Percentiles rank a stretch among this genome's conserved stretches.
These are phyloP conservation scores for Cercophora newfieldiana DNA, from an alignment of 495 filamentous ascomycete genomes.

Conservation along the genomic window DNA sequence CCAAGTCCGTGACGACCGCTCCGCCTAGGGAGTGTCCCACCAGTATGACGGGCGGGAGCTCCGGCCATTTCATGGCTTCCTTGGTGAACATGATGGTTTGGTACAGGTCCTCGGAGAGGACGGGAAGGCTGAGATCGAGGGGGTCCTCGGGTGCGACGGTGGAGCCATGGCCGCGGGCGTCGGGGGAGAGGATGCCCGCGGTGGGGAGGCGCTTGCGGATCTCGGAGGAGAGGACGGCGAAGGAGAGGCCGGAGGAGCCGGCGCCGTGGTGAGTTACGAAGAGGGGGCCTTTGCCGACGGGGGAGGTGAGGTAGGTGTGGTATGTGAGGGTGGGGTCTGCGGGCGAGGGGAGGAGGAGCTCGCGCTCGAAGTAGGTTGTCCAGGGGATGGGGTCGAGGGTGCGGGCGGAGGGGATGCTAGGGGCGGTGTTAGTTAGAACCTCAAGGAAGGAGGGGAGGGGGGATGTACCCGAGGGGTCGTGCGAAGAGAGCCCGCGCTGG, in stretches of 20 bases:
- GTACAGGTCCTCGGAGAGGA: constrained; percentile 71
- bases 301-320: constrained; percentile 83
- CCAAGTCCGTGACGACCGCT: constrained; percentile 78
- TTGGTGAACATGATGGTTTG: constrained; percentile 66
- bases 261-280: constrained; percentile 56
- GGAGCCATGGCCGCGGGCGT: constrained; percentile 84
- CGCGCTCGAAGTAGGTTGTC: constrained; percentile 86
- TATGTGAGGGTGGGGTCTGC: constrained; percentile 49
- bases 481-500: constrained; percentile 72
- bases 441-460: neutral
- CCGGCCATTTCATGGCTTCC: constrained; percentile 65
- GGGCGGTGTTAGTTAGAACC: neutral
- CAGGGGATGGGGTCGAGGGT: constrained; percentile 66
- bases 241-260: constrained; percentile 54
- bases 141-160: constrained; percentile 46
- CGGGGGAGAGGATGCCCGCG: constrained; percentile 79
- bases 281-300: constrained; percentile 62
- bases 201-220: constrained; percentile 75
- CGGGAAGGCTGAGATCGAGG: constrained; percentile 65
- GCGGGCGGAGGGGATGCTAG: constrained; percentile 39
- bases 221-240: constrained; percentile 66
- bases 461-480: constrained; percentile 59
- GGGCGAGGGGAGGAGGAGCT: constrained; percentile 63
- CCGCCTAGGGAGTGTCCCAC: constrained; percentile 96
- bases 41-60: constrained; percentile 72